Evolutionary conservation across 163 green algal genomes (phyloP).

Genomic region (Scenedesmus sp.): DNA sequence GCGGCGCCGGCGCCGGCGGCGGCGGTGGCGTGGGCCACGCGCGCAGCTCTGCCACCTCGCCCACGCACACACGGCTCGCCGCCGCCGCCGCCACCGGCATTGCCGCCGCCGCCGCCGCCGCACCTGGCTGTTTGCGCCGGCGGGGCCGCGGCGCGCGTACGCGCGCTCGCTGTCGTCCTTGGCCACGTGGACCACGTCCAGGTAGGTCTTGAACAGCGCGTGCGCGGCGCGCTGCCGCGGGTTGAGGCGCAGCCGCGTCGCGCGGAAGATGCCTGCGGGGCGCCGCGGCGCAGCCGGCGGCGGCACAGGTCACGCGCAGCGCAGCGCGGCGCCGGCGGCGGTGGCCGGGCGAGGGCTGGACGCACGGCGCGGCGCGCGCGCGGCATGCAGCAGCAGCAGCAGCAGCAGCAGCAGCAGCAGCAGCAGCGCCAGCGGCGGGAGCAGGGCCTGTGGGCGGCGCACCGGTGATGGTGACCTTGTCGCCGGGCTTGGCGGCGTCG

Average conservation of each 20-base stretch:
- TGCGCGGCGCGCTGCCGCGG: slow-evolving; percentile 74
- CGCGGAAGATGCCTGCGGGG: slow-evolving; percentile 53
- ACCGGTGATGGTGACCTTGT: slow-evolving; percentile 89
- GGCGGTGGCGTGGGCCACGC: no score
- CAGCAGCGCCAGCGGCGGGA: no score
- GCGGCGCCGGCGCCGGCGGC: no score
- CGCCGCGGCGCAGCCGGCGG: neutral
- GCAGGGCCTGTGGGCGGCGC: no score
- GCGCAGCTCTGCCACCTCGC: no score
- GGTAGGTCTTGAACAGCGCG: slow-evolving; percentile 95
- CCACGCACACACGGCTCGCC: no score
- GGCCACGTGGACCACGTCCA: slow-evolving; percentile 93
- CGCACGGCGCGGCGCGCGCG: no score
- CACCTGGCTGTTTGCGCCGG: neutral
- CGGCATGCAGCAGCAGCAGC: neutral
- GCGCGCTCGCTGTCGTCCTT: slow-evolving; percentile 58
- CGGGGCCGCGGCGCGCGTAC: slow-evolving; percentile 20
- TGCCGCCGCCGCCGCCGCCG: neutral
- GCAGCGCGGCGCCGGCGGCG: no score
- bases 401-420: no score
- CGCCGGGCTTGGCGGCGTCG: slow-evolving; percentile 88
- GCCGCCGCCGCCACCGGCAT: no score
- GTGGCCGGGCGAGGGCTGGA: neutral
- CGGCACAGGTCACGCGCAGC: no score
- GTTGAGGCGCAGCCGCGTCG: slow-evolving; percentile 70